phyloP scores from a whole-genome alignment of 2,329 filamentous ascomycete genomes.

The Aspergillus candidus region DNA sequence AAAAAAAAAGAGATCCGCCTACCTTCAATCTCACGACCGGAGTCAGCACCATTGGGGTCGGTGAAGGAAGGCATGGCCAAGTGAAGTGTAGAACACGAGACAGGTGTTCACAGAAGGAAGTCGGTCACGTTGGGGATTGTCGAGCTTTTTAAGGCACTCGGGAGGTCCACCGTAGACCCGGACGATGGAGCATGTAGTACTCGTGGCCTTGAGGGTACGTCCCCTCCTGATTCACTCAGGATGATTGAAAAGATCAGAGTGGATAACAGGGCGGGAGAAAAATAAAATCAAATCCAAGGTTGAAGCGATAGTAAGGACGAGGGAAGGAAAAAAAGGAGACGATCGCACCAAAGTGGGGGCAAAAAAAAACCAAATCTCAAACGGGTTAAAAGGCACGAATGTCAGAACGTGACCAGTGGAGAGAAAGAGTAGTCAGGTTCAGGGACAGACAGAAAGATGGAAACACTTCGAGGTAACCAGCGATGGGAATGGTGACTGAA shows the following conservation, averaged over 20 bases:
- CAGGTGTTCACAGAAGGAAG: neutral
- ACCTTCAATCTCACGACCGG: slow-evolving; percentile 24
- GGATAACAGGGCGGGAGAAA: neutral
- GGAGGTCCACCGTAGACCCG: too few species aligned
- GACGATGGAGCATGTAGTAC: too few species aligned
- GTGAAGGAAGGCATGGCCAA: slow-evolving; percentile 26
- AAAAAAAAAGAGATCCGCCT: slow-evolving; percentile 16
- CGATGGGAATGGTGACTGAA: neutral
- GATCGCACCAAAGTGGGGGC: neutral
- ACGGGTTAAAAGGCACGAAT: too few species aligned
- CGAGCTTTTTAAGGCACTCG: too few species aligned
- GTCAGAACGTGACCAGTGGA: neutral
- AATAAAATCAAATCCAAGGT: neutral
- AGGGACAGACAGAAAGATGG: neutral
- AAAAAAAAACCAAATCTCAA: too few species aligned
- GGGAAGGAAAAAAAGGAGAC: neutral
- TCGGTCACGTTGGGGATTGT: neutral
- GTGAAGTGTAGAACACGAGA: too few species aligned
- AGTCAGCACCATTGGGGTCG: slow-evolving; percentile 17
- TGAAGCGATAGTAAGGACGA: neutral
- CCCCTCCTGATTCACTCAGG: neutral
- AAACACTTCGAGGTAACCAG: neutral
- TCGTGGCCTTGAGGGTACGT: too few species aligned
- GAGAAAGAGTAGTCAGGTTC: neutral
- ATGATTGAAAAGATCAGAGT: neutral